Conservation (phyloP, 305 asterid genomes). For the Ilex paraguariensis region DNA sequence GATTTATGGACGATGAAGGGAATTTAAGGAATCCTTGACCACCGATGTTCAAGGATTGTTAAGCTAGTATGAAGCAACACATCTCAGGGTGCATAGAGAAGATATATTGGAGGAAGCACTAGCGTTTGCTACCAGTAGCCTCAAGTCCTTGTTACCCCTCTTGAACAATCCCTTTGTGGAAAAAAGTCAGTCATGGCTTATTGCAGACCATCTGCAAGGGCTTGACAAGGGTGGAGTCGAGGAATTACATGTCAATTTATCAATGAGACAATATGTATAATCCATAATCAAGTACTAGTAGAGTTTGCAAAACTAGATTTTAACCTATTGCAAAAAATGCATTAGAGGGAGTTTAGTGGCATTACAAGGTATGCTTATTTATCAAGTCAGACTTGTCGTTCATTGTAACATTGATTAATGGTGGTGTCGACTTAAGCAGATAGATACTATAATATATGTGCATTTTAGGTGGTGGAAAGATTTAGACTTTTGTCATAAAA, state of each 20-base stretch:
- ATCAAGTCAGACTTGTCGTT: too few species aligned
- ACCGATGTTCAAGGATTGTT: constrained; percentile 12
- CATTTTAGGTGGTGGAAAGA: constrained; percentile 4
- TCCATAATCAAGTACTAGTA: neutral
- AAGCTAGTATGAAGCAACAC: constrained; percentile 22
- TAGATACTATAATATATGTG: neutral
- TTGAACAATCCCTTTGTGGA: neutral
- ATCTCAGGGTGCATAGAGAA: constrained; percentile 13
- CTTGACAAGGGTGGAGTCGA: constrained; percentile 3
- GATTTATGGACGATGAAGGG: constrained; percentile 10
- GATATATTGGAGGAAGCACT: constrained; percentile 23
- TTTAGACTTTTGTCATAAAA: neutral
- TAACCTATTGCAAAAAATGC: neutral
- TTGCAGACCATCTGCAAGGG: constrained; percentile 7
- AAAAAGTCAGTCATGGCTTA: constrained; percentile 4
- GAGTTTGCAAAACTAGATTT: neutral
- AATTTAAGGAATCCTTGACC: constrained; percentile 7
- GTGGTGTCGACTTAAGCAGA: too few species aligned
- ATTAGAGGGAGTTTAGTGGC: too few species aligned
- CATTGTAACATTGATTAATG: too few species aligned
- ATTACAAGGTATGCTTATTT: too few species aligned
- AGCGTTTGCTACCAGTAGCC: constrained; percentile 4
- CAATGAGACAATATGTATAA: neutral
- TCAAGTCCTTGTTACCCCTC: neutral
- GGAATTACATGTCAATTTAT: constrained; percentile 9